A percentile compares a stretch with the other conserved stretches of the same genome.
Evolutionary conservation across 306 rosid species (phyloP).

Genomic region (Dicorynia guianensis): DNA sequence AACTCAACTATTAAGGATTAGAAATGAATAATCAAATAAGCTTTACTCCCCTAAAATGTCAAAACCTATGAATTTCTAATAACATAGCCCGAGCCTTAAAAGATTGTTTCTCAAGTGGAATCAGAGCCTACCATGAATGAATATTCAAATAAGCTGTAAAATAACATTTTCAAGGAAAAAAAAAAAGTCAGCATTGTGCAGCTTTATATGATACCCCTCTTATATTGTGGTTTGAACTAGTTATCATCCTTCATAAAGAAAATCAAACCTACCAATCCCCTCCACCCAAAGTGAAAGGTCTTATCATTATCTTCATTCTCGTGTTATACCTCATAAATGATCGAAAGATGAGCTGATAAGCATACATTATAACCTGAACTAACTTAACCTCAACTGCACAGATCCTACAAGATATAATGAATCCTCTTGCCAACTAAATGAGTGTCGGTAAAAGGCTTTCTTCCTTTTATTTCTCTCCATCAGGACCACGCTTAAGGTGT

Average conservation of each 20-base stretch:
- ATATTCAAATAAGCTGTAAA: too few species aligned
- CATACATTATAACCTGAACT: neutral
- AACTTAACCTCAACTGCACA: neutral
- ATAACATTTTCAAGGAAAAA: neutral
- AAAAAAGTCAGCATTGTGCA: neutral
- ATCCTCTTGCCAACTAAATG: neutral
- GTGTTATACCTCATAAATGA: neutral
- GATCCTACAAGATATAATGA: neutral
- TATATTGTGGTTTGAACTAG: neutral
- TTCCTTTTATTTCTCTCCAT: neutral
- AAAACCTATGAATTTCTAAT: neutral
- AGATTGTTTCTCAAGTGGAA: slow-evolving; percentile 21
- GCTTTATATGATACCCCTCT: neutral
- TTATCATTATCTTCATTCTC: neutral
- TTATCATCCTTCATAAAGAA: neutral
- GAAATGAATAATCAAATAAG: too few species aligned
- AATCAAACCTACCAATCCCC: neutral
- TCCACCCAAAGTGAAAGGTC: neutral
- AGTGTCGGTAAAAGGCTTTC: slow-evolving; percentile 4
- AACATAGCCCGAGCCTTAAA: slow-evolving; percentile 13
- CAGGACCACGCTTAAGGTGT: neutral
- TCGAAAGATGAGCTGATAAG: slow-evolving; percentile 9
- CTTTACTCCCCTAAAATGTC: slow-evolving; percentile 9
- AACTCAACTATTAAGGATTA: slow-evolving; percentile 25
- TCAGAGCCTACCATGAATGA: too few species aligned